Evolutionary conservation across 2,329 filamentous ascomycete genomes (phyloP).

Genomic region (Helotiales sp.): DNA sequence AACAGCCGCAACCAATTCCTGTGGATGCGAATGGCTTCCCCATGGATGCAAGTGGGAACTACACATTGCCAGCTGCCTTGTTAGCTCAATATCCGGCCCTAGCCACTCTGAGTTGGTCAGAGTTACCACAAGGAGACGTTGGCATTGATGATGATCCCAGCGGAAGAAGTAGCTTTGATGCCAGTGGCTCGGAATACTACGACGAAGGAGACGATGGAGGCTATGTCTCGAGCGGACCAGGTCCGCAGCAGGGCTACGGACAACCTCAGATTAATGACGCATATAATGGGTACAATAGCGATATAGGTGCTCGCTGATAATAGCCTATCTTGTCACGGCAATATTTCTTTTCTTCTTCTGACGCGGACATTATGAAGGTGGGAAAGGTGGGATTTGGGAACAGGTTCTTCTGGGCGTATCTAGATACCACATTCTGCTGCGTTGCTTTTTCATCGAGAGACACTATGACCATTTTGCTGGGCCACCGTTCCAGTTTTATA

Average conservation of each 20-base stretch:
- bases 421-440: conserved; percentile 33
- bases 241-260: conserved; percentile 32
- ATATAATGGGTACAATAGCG: conserved; percentile 35
- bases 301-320: conserved; percentile 30
- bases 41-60: conserved; percentile 57
- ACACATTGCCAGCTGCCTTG: conserved; percentile 80
- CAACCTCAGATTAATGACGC: conserved; percentile 32
- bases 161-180: conserved; percentile 79
- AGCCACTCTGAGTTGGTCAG: conserved; percentile 85
- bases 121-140: conserved; percentile 61
- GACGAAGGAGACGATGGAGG: conserved; percentile 72
- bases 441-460: conserved; percentile 17
- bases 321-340: background rate
- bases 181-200: conserved; percentile 67
- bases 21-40: conserved; percentile 62
- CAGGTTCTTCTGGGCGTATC: conserved; percentile 25
- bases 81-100: conserved; percentile 90
- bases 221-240: conserved; percentile 52
- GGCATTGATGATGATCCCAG: conserved; percentile 75
- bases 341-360: conserved; percentile 7
- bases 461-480: background rate
- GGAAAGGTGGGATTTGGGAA: conserved; percentile 10
- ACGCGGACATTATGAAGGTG: conserved; percentile 7
- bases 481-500: background rate
- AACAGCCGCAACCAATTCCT: conserved; percentile 58